A percentile compares a stretch with the other conserved stretches of the same genome.
phyloP scores from a whole-genome alignment of 1,139 yeast genomes.

The Hansenula anomala region DNA sequence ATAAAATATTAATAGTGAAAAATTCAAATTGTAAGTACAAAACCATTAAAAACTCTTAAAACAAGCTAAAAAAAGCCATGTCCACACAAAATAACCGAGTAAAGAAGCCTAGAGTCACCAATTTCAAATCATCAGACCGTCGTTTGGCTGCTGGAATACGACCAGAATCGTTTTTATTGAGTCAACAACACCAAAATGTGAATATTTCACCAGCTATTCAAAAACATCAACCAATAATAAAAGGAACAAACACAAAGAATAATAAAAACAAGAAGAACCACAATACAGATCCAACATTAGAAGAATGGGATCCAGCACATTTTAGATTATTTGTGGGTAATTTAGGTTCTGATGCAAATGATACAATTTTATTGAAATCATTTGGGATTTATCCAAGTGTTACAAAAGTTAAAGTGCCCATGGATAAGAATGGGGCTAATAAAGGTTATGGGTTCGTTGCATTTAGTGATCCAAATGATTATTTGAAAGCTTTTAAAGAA shows the following conservation, averaged over 20 bases:
- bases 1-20: no score
- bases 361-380: conserved; percentile 45
- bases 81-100: conserved; percentile 2
- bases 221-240: background rate
- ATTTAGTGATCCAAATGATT: conserved; percentile 57
- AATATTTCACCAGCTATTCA: conserved; percentile 2
- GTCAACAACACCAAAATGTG: conserved; percentile 16
- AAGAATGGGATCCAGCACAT: conserved; percentile 64
- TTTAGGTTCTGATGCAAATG: conserved; percentile 63
- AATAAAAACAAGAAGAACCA: conserved; percentile 26
- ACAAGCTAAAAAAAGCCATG: background rate
- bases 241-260: background rate
- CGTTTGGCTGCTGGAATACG: conserved; percentile 44
- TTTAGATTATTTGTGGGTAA: conserved; percentile 74
- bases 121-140: conserved; percentile 46
- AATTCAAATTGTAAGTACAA: no score
- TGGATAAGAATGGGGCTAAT: conserved; percentile 30
- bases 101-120: conserved; percentile 20
- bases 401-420: conserved; percentile 51
- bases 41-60: no score
- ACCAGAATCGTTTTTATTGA: conserved; percentile 38
- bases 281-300: conserved; percentile 39
- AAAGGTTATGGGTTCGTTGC: conserved; percentile 75
- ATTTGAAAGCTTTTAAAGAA: conserved; percentile 64
- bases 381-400: conserved; percentile 48